These are phyloP conservation scores for Chaetomium olivaceum DNA, from an alignment of 2,329 filamentous ascomycete genomes.

Conservation along the genomic window DNA sequence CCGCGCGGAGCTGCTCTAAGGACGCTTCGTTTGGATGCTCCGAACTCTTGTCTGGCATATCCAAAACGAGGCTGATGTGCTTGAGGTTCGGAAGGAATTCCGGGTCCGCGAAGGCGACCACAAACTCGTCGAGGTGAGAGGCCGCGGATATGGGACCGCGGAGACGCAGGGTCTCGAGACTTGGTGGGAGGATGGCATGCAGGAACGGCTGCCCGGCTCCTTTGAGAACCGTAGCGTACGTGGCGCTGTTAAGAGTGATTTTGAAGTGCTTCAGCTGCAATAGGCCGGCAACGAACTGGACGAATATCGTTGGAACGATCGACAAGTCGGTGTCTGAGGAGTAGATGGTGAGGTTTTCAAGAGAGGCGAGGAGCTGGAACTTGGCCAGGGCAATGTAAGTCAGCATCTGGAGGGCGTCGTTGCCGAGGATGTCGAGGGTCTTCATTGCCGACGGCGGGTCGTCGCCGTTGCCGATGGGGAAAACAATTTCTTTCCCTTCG, in stretches of 20 bases:
- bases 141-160: constrained; percentile 14
- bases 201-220: background rate
- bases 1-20: background rate
- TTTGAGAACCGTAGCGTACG: background rate
- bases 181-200: background rate
- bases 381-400: constrained; percentile 14
- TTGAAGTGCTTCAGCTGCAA: background rate
- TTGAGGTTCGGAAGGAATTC: constrained; percentile 10
- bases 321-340: background rate
- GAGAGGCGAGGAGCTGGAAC: background rate
- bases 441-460: background rate
- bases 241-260: background rate
- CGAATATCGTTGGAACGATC: background rate
- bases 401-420: constrained; percentile 19
- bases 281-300: background rate
- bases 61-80: constrained; percentile 11
- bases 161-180: constrained; percentile 14
- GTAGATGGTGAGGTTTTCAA: constrained; percentile 7
- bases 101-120: background rate
- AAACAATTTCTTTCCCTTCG: background rate
- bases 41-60: constrained; percentile 1
- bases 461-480: background rate
- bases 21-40: background rate
- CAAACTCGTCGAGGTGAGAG: background rate
- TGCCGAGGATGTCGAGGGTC: constrained; percentile 17